These are phyloP conservation scores for Rhodamnia rubescens DNA, from an alignment of 345 rosid species.

Conservation along the genomic window DNA sequence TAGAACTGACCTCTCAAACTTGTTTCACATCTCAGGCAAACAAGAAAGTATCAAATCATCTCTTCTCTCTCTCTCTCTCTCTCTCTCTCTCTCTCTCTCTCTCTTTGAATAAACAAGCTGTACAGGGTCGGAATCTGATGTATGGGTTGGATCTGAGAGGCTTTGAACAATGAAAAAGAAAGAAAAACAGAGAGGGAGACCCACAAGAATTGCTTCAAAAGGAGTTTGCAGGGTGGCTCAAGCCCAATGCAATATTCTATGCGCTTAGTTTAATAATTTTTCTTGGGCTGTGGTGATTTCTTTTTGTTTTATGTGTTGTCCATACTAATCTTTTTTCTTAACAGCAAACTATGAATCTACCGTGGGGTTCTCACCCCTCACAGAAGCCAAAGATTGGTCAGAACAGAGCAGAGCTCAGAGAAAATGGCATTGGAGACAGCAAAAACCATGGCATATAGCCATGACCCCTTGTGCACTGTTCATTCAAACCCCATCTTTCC, in stretches of 20 bases:
- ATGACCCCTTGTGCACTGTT: background rate
- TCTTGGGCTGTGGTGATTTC: conserved; percentile 22
- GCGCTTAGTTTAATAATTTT: conserved; percentile 5
- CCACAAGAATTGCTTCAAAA: conserved; percentile 29
- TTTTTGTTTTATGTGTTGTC: conserved; percentile 44
- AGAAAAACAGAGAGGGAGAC: conserved; percentile 7
- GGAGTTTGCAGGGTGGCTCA: background rate
- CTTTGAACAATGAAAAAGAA: conserved; percentile 7
- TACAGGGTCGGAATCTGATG: conserved; percentile 37
- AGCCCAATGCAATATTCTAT: background rate
- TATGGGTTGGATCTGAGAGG: conserved; percentile 50
- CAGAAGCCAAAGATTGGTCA: conserved; percentile 28
- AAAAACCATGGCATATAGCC: background rate
- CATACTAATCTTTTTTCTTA: background rate
- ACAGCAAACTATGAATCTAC: background rate
- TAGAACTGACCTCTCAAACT: background rate
- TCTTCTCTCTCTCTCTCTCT: background rate
- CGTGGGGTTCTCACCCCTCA: conserved; percentile 12
- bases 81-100: background rate
- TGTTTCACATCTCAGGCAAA: background rate
- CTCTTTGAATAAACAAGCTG: conserved; percentile 24
- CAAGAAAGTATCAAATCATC: background rate
- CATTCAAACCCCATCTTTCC: background rate
- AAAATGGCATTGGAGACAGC: conserved; percentile 26
- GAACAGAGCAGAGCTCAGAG: conserved; percentile 14